Evolutionary conservation across 2,329 filamentous ascomycete genomes (phyloP).

Genomic region (Alternaria arbusti): DNA sequence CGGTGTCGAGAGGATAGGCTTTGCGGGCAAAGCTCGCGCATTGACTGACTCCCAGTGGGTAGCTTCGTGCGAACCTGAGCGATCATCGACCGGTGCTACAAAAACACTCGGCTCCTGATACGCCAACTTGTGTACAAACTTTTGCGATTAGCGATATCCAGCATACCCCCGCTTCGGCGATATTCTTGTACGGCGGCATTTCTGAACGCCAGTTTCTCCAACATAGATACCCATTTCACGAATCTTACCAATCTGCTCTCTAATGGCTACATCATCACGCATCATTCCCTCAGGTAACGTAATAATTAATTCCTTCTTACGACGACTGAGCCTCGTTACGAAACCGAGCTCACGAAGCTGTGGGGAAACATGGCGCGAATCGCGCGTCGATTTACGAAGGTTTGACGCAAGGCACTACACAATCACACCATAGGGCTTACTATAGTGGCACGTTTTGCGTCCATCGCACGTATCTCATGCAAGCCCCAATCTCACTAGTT

Average conservation of each 20-base stretch:
- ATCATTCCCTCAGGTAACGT: background rate
- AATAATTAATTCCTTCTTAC: background rate
- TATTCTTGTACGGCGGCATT: conserved; percentile 1
- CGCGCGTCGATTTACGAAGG: background rate
- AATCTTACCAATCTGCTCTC: background rate
- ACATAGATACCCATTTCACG: conserved; percentile 14
- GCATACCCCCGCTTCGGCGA: conserved; percentile 1
- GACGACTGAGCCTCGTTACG: background rate
- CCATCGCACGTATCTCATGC: background rate
- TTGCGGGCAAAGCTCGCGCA: conserved; percentile 9
- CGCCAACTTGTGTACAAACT: background rate
- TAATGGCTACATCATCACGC: background rate
- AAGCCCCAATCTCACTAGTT: background rate
- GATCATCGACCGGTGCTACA: background rate
- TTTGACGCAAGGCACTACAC: background rate
- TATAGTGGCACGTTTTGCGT: background rate
- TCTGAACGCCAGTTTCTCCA: background rate
- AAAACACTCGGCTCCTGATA: background rate
- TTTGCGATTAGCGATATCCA: conserved; percentile 2
- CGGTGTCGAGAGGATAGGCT: conserved; percentile 12
- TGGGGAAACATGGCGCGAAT: background rate
- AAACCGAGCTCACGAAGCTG: background rate
- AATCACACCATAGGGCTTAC: background rate
- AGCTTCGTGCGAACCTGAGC: conserved; percentile 8
- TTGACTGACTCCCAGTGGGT: conserved; percentile 8